phyloP scores from a whole-genome alignment of 2,329 filamentous ascomycete genomes.

The Cladophialophora immunda region DNA sequence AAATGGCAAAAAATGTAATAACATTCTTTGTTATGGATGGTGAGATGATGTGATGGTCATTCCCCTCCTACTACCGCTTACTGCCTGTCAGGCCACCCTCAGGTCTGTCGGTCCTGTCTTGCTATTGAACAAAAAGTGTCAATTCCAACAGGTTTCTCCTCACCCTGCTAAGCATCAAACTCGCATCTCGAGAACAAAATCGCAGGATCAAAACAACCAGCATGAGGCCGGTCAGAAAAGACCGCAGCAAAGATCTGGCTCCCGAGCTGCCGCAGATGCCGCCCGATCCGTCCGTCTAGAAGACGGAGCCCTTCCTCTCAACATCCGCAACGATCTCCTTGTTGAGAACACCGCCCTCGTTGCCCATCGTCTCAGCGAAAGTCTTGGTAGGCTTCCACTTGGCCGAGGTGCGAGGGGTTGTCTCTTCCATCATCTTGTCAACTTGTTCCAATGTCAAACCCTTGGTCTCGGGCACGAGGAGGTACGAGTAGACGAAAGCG shows the following conservation, averaged over 20 bases:
- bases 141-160: conserved; percentile 1
- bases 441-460: conserved; percentile 81
- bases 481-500: conserved; percentile 75
- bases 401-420: conserved; percentile 76
- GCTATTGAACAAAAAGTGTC: not conserved
- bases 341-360: conserved; percentile 48
- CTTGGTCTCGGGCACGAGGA: conserved; percentile 78
- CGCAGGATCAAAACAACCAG: not conserved
- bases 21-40: not conserved
- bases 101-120: conserved; percentile 9
- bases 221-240: not conserved
- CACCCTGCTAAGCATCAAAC: not conserved
- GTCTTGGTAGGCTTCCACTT: conserved; percentile 78
- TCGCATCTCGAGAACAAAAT: not conserved
- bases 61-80: not conserved
- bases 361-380: conserved; percentile 68
- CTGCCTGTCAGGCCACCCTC: not conserved
- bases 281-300: conserved; percentile 31
- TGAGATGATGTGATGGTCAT: conserved; percentile 1
- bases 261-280: not conserved
- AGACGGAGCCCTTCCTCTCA: conserved; percentile 45
- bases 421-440: conserved; percentile 90
- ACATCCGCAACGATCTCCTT: conserved; percentile 43
- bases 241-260: not conserved
- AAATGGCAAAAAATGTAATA: not conserved